A percentile compares a stretch with the other conserved stretches of the same genome.
phyloP scores from a whole-genome alignment of 2,329 filamentous ascomycete species.

The Pseudocercospora musae region DNA sequence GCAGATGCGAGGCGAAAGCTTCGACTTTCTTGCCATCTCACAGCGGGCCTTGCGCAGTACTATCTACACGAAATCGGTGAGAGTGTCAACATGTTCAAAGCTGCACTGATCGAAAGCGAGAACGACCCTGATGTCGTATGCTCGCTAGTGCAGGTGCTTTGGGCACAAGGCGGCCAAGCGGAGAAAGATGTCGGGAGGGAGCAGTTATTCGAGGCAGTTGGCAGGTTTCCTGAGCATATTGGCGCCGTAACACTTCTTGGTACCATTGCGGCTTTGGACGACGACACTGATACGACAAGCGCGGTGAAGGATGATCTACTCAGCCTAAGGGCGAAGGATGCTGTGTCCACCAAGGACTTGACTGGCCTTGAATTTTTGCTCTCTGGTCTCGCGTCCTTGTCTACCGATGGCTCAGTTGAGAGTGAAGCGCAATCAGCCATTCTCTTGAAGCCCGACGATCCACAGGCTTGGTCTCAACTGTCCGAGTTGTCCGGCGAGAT shows the following conservation, averaged over 20 bases:
- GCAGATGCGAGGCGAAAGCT: constrained; percentile 65
- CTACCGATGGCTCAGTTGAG: constrained; percentile 47
- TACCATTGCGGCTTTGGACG: constrained; percentile 76
- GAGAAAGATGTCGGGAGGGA: constrained; percentile 74
- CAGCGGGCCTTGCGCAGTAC: constrained; percentile 78
- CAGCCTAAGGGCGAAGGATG: constrained; percentile 64
- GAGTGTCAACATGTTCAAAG: constrained; percentile 75
- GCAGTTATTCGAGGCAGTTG: constrained; percentile 76
- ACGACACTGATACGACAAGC: constrained; percentile 73
- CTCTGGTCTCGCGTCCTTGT: constrained; percentile 64
- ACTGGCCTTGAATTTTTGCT: constrained; percentile 70
- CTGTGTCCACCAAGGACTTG: constrained; percentile 59
- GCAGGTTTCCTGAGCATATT: constrained; percentile 70
- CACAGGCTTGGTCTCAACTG: constrained; percentile 77
- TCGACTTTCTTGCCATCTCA: constrained; percentile 79
- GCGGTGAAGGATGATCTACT: constrained; percentile 78
- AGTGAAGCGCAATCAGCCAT: constrained; percentile 71
- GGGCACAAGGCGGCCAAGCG: constrained; percentile 76
- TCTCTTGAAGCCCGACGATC: constrained; percentile 74
- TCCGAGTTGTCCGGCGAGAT: constrained; percentile 56
- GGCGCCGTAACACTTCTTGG: constrained; percentile 78
- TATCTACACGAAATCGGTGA: constrained; percentile 63
- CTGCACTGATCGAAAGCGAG: constrained; percentile 72
- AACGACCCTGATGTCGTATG: constrained; percentile 81
- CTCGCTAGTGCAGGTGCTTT: constrained; percentile 83